These are phyloP conservation scores for Noccaea caerulescens DNA, from an alignment of 345 rosid genomes.

Conservation along the genomic window DNA sequence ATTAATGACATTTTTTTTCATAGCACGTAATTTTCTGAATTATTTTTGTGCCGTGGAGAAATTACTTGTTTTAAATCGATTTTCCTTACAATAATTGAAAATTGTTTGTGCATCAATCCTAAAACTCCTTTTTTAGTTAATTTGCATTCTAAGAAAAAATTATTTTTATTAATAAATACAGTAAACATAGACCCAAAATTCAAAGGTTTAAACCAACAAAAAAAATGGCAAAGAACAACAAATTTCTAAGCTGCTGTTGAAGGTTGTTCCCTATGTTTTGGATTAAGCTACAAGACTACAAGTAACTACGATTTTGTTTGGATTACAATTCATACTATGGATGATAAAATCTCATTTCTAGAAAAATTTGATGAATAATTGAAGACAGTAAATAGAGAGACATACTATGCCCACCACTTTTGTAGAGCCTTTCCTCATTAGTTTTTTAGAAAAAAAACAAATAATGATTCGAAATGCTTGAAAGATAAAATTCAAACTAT, in stretches of 20 bases:
- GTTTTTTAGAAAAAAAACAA: neutral
- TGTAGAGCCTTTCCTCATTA: conserved; percentile 24
- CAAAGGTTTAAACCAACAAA: too few species aligned
- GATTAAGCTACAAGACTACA: neutral
- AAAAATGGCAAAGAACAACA: neutral
- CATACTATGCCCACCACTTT: conserved; percentile 40
- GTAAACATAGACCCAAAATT: neutral
- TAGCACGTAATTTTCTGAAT: neutral
- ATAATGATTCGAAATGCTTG: conserved; percentile 13
- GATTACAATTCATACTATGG: conserved; percentile 14
- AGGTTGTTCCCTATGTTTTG: conserved; percentile 5
- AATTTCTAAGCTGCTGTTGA: neutral
- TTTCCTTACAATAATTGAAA: neutral
- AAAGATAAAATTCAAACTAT: conserved; percentile 1
- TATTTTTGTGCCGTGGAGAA: neutral
- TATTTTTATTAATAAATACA: neutral
- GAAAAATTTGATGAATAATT: conserved; percentile 31
- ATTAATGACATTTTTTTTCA: neutral
- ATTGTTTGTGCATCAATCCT: neutral
- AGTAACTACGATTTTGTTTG: conserved; percentile 9
- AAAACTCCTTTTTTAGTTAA: neutral
- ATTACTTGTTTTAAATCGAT: neutral
- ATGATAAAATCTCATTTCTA: conserved; percentile 12
- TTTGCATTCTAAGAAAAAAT: neutral
- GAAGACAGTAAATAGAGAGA: conserved; percentile 41